Evolutionary conservation across 306 rosid genomes (phyloP).

Genomic region (Quercus suber): DNA sequence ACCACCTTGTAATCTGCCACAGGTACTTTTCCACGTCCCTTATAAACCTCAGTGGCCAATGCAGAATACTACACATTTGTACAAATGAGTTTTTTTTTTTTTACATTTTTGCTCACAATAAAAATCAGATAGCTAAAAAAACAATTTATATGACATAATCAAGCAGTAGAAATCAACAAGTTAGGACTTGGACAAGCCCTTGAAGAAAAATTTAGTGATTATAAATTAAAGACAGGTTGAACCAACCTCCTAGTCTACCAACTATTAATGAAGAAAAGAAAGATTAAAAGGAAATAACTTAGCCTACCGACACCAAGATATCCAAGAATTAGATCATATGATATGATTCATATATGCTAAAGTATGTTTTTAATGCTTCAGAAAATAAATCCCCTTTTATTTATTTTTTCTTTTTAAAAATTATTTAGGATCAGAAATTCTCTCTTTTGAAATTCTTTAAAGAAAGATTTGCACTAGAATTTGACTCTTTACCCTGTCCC

Average conservation of each 20-base stretch:
- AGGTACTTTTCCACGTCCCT: constrained; percentile 89
- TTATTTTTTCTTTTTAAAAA: background rate
- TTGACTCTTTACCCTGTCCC: too few species aligned
- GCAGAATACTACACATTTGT: constrained; percentile 65
- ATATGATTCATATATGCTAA: background rate
- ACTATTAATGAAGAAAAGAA: background rate
- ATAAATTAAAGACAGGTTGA: background rate
- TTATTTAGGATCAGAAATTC: background rate
- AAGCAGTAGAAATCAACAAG: background rate
- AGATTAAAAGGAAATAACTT: background rate
- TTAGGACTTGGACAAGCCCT: background rate
- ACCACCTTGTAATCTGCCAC: constrained; percentile 96
- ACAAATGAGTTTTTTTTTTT: constrained; percentile 2
- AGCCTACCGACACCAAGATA: background rate
- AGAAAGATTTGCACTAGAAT: too few species aligned
- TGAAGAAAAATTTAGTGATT: background rate
- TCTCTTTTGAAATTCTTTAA: too few species aligned
- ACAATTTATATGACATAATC: background rate
- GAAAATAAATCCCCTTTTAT: background rate
- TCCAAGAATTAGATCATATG: background rate
- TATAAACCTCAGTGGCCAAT: constrained; percentile 76
- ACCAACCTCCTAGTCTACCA: background rate
- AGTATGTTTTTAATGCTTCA: background rate
- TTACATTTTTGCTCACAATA: constrained; percentile 17
- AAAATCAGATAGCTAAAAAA: constrained; percentile 16